Percentiles rank a stretch among this genome's conserved stretches.
phyloP scores from a whole-genome alignment of 345 rosid genomes.

The Boechera stricta region DNA sequence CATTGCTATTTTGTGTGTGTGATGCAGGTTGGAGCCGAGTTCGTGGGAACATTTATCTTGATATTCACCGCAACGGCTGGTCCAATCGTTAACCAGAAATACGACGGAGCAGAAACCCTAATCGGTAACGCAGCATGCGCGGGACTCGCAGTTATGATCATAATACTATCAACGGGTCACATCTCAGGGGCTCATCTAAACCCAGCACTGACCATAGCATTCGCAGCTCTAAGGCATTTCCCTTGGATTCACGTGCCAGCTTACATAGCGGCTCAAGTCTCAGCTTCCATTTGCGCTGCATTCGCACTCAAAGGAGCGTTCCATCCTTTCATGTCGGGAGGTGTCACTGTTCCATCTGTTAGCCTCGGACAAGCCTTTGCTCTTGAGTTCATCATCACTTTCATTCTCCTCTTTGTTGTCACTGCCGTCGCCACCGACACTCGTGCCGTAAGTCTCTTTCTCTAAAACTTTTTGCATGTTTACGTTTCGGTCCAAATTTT shows the following conservation, averaged over 20 bases:
- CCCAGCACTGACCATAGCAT: constrained; percentile 90
- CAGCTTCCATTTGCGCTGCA: constrained; percentile 91
- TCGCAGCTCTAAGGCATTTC: constrained; percentile 87
- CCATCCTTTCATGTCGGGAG: constrained; percentile 90
- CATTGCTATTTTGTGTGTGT: neutral
- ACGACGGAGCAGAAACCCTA: constrained; percentile 69
- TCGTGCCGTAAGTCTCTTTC: constrained; percentile 72
- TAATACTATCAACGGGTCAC: constrained; percentile 90
- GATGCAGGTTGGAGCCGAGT: constrained; percentile 88
- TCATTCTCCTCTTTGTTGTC: constrained; percentile 88
- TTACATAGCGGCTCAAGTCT: constrained; percentile 84
- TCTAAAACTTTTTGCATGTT: neutral
- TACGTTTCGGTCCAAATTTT: neutral
- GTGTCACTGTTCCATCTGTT: constrained; percentile 95
- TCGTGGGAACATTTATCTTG: constrained; percentile 92
- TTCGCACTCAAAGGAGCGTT: constrained; percentile 89
- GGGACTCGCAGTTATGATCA: constrained; percentile 92
- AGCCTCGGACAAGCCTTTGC: constrained; percentile 84
- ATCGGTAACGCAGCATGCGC: constrained; percentile 94
- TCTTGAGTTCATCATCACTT: constrained; percentile 89
- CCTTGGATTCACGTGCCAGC: constrained; percentile 96
- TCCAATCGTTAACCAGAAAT: constrained; percentile 92
- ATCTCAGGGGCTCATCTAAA: constrained; percentile 97
- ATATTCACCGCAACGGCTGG: constrained; percentile 93
- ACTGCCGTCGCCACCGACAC: constrained; percentile 98